Percentiles rank a stretch among this genome's conserved stretches.
Conservation (phyloP, 176 grass and related monocot species). For the Saccharum officinarum region DNA sequence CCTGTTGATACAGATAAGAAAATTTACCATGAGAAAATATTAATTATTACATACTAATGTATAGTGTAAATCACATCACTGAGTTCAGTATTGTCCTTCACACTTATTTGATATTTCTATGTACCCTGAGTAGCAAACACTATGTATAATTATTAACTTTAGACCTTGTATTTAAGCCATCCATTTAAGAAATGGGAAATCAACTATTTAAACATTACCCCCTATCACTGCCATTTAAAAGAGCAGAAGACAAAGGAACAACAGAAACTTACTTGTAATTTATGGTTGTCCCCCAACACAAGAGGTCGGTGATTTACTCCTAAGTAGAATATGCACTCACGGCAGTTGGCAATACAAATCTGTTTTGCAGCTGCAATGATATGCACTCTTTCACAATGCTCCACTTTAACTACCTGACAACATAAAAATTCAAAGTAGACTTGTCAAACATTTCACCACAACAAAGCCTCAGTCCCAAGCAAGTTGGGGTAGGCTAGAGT, state of each 20-base stretch:
- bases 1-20: conserved; percentile 56
- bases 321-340: conserved; percentile 91
- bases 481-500: too few relatives aligned
- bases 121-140: neutral
- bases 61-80: neutral
- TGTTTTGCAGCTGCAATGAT: conserved; percentile 86
- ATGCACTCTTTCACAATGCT: conserved; percentile 99
- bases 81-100: conserved; percentile 5
- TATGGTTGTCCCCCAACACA: conserved; percentile 96
- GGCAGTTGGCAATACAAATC: conserved; percentile 95
- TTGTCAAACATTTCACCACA: conserved; percentile 6
- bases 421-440: conserved; percentile 22
- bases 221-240: neutral
- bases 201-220: neutral
- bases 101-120: conserved; percentile 13
- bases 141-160: neutral
- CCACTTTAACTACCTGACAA: conserved; percentile 83
- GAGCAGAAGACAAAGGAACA: conserved; percentile 21
- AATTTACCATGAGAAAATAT: neutral
- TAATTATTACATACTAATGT: neutral
- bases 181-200: neutral
- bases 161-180: neutral
- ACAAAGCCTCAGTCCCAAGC: too few relatives aligned
- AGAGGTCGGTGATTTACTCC: conserved; percentile 91
- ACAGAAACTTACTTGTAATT: conserved; percentile 71